Evolutionary conservation across 768 basidiomycete species (phyloP), one percentile per base, ranked within the genome.

Genomic region (Roridomyces roridus): DNA sequence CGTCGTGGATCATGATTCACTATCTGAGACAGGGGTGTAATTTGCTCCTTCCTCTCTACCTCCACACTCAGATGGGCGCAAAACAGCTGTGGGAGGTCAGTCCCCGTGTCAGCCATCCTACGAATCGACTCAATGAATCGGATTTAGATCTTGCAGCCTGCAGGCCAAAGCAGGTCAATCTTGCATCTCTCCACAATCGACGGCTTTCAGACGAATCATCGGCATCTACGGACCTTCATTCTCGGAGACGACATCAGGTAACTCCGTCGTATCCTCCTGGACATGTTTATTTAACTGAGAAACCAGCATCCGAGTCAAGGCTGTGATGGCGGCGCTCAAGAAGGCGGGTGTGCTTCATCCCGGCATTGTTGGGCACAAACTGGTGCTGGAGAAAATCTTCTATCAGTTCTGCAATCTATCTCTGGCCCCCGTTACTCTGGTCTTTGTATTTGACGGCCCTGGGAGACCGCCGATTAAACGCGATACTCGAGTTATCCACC

Each of bases 391-490:
- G 37, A 40, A 40, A 40, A 17, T 43, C 42, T 43, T 43, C 20
- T 43, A 14, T 21, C 39, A 51, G 25, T 20, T 55, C 45, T 37
- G 44, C 25, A 41, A 39, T 17, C 31, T 36, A 4, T 29, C 23
- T 5, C 8, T 20, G 15, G 53, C 45, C 5, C 45, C 53, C 1
- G 8, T 46, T 8, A 46, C 42, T 15, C 15, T 24, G 8, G 35
- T 55, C 24, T 46, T 40, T 12, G 18, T 46, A 3, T 55, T 55
- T 24, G 53, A 55, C 23, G 53, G 53, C 36, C 45, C 37, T 4
- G 45, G 53, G 1, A 7, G 53, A 9, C 53, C 44, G 0, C 18
- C 10, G 2, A 20, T 55, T 5, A 55, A 55, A 24, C 53, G 45
- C 12, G 53, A 45, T 5, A 39, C 28, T 4, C 17, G 21, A 15